Evolutionary conservation across 1,139 yeast genomes (phyloP).

Genomic region (Debaryomycetaceae sp.): DNA sequence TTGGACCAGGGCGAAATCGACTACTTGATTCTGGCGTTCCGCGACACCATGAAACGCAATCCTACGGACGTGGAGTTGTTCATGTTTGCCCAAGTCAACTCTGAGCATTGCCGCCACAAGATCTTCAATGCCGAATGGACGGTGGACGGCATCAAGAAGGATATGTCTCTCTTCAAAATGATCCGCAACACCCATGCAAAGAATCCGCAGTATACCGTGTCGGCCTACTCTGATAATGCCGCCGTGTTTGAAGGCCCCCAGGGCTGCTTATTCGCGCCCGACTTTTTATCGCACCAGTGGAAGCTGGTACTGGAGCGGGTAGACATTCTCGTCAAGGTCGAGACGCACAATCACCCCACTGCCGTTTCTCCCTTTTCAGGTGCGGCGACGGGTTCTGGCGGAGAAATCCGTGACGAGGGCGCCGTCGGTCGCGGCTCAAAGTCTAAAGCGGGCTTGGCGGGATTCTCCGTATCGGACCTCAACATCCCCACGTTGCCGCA

Average conservation of each 20-base stretch:
- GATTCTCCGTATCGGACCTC: conserved; percentile 86
- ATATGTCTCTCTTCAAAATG: conserved; percentile 79
- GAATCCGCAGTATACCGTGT: conserved; percentile 73
- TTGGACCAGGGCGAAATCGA: conserved; percentile 88
- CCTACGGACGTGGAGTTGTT: conserved; percentile 97
- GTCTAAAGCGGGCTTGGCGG: conserved; percentile 92
- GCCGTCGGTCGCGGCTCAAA: conserved; percentile 98
- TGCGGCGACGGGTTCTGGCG: conserved; percentile 99
- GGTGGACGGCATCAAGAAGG: conserved; percentile 72
- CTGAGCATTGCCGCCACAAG: conserved; percentile 99
- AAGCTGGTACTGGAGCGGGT: conserved; percentile 63
- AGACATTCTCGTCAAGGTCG: conserved; percentile 88
- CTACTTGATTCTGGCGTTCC: conserved; percentile 74
- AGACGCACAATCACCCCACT: conserved; percentile 98
- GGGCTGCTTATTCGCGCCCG: conserved; percentile 72
- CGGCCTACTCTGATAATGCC: conserved; percentile 96
- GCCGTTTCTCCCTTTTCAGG: conserved; percentile 99
- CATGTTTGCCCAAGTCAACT: conserved; percentile 99
- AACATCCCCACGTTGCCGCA: conserved; percentile 75
- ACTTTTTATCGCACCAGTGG: conserved; percentile 64
- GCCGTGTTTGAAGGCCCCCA: conserved; percentile 89
- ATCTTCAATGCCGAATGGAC: conserved; percentile 99
- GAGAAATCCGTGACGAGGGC: conserved; percentile 99
- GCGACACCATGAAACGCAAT: conserved; percentile 63
- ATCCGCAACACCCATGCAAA: conserved; percentile 84